These are phyloP conservation scores for Aquilaria yunnanensis DNA, from an alignment of 345 rosid genomes.

Conservation along the genomic window DNA sequence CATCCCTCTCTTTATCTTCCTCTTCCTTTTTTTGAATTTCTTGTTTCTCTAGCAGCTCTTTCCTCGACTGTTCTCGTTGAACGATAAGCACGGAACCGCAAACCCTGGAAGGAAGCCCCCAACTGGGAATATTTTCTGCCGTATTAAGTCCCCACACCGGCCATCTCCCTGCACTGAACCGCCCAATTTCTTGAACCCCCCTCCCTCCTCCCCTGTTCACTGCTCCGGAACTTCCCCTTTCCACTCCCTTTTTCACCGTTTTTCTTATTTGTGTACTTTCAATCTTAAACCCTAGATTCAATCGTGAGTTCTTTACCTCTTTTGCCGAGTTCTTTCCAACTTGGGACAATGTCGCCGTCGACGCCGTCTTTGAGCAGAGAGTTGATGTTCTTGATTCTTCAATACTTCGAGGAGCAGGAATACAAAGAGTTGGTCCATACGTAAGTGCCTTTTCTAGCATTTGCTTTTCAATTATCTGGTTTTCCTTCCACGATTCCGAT, in stretches of 20 bases:
- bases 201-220: not conserved
- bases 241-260: not conserved
- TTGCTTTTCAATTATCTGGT: not conserved
- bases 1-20: constrained; percentile 19
- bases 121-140: constrained; percentile 1
- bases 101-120: constrained; percentile 27
- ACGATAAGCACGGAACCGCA: constrained; percentile 24
- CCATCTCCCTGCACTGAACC: not conserved
- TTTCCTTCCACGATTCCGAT: constrained; percentile 2
- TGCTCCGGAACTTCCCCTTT: not conserved
- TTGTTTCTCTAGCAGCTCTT: not conserved
- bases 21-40: constrained; percentile 4
- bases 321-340: not conserved
- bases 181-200: constrained; percentile 11
- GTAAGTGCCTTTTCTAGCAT: constrained; percentile 19
- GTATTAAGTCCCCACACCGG: not conserved
- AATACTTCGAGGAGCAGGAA: constrained; percentile 71
- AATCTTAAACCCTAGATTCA: constrained; percentile 5
- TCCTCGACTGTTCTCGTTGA: constrained; percentile 27
- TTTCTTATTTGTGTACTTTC: too few species aligned
- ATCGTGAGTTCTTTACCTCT: not conserved
- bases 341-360: not conserved
- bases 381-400: constrained; percentile 68
- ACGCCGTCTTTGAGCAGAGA: constrained; percentile 76
- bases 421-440: constrained; percentile 67